phyloP scores from a whole-genome alignment of 1,284 basidiomycete genomes.

The Athelia psychrophila region DNA sequence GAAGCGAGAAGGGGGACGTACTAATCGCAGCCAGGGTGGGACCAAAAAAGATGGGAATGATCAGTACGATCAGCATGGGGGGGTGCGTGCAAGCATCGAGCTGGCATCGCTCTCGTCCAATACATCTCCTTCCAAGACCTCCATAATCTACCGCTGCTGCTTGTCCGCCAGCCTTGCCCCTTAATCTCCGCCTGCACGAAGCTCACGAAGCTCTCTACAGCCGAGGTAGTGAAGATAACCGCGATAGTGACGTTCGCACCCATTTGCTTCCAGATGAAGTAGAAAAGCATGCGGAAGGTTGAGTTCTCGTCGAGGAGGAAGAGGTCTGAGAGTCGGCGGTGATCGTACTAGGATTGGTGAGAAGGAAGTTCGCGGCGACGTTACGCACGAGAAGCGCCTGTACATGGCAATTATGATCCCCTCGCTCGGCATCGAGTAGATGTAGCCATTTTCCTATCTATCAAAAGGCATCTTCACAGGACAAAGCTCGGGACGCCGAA shows the following conservation, averaged over 20 bases:
- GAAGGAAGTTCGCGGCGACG: slow-evolving; percentile 36
- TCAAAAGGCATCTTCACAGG: slow-evolving; percentile 20
- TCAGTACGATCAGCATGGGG: too few species aligned
- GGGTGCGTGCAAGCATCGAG: too few species aligned
- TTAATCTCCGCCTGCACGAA: slow-evolving; percentile 36
- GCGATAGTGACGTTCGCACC: slow-evolving; percentile 35
- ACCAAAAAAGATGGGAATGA: too few species aligned
- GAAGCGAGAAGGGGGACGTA: too few species aligned
- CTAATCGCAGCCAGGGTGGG: too few species aligned
- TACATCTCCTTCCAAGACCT: too few species aligned
- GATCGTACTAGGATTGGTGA: slow-evolving; percentile 31
- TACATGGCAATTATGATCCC: slow-evolving; percentile 21
- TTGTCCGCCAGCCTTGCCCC: too few species aligned
- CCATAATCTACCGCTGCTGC: too few species aligned
- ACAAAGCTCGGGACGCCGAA: slow-evolving; percentile 35
- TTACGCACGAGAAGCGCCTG: slow-evolving; percentile 34
- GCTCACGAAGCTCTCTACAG: slow-evolving; percentile 35
- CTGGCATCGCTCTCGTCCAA: too few species aligned
- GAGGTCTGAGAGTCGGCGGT: slow-evolving; percentile 38
- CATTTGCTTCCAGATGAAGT: slow-evolving; percentile 37
- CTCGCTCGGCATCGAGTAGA: slow-evolving; percentile 36
- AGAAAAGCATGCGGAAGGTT: slow-evolving; percentile 40
- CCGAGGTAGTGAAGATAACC: slow-evolving; percentile 38
- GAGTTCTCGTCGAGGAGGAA: slow-evolving; percentile 46
- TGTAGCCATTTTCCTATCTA: slow-evolving; percentile 16